Conservation (phyloP, 805 yeast species). For the Cyberlindnera samutprakarnensis region DNA sequence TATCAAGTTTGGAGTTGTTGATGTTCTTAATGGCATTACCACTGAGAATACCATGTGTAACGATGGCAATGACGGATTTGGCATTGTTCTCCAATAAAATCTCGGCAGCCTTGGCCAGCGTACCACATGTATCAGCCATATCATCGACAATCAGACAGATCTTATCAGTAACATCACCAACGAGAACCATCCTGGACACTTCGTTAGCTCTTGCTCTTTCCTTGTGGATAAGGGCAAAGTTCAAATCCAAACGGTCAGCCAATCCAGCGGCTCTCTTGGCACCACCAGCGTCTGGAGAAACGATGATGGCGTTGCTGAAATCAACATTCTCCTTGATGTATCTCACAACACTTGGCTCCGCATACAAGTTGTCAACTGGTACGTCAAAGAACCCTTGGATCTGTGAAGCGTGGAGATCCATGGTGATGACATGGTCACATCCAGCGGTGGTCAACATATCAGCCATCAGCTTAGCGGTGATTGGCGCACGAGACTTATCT, state of each 20-base stretch:
- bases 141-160: slow-evolving; percentile 77
- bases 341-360: slow-evolving; percentile 74
- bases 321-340: slow-evolving; percentile 60
- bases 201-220: slow-evolving; percentile 81
- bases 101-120: slow-evolving; percentile 77
- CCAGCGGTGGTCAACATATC: slow-evolving; percentile 79
- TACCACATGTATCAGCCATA: slow-evolving; percentile 89
- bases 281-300: slow-evolving; percentile 89
- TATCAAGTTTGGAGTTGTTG: slow-evolving; percentile 58
- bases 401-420: slow-evolving; percentile 87
- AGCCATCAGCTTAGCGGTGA: slow-evolving; percentile 80
- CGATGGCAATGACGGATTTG: slow-evolving; percentile 68
- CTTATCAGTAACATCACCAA: slow-evolving; percentile 75
- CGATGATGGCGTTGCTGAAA: slow-evolving; percentile 57
- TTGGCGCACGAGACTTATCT: slow-evolving; percentile 80
- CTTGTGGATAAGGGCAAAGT: slow-evolving; percentile 79
- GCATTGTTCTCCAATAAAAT: slow-evolving; percentile 63
- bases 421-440: slow-evolving; percentile 78
- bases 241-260: slow-evolving; percentile 72
- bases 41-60: slow-evolving; percentile 73
- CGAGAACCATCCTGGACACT: slow-evolving; percentile 77
- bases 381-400: slow-evolving; percentile 81
- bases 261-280: slow-evolving; percentile 84
- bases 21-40: slow-evolving; percentile 69
- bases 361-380: slow-evolving; percentile 79